phyloP scores from a whole-genome alignment of 2,329 filamentous ascomycete species.

The Trichophyton benhamiae region DNA sequence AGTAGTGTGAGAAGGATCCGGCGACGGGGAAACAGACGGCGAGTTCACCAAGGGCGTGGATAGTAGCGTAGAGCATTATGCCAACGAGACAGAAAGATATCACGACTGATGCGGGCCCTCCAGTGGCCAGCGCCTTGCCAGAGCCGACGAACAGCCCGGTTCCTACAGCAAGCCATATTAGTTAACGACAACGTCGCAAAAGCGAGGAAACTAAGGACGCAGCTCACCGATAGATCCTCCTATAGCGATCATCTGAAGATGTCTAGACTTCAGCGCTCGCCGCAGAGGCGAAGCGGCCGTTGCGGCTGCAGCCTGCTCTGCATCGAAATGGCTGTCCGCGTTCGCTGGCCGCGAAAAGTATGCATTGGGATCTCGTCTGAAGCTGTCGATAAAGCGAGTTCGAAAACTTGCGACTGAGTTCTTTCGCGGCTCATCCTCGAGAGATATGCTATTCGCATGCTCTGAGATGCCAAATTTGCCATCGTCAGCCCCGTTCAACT shows the following conservation, averaged over 20 bases:
- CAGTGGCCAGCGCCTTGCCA: constrained; percentile 54
- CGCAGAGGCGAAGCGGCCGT: constrained; percentile 19
- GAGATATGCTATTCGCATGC: not conserved
- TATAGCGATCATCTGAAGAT: constrained; percentile 16
- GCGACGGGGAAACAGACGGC: constrained; percentile 83
- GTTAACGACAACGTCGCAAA: not conserved
- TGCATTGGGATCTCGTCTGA: constrained; percentile 21
- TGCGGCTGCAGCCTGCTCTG: constrained; percentile 18
- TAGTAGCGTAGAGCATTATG: constrained; percentile 79
- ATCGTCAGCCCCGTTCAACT: not conserved
- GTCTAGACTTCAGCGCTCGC: constrained; percentile 20
- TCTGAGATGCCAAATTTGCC: not conserved
- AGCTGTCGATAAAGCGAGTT: constrained; percentile 19
- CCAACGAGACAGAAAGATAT: constrained; percentile 71
- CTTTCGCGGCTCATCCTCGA: not conserved
- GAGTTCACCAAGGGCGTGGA: constrained; percentile 83
- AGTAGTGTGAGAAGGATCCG: constrained; percentile 84
- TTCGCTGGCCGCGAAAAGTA: constrained; percentile 14
- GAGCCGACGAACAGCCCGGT: constrained; percentile 82
- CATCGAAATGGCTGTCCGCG: constrained; percentile 16
- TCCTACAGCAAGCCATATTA: constrained; percentile 26
- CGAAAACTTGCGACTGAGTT: not conserved
- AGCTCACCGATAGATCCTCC: constrained; percentile 15
- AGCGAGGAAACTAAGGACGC: not conserved
- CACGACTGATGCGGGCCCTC: constrained; percentile 66